Conservation (phyloP, 805 yeast genomes). For the Debaryomyces castellii region DNA sequence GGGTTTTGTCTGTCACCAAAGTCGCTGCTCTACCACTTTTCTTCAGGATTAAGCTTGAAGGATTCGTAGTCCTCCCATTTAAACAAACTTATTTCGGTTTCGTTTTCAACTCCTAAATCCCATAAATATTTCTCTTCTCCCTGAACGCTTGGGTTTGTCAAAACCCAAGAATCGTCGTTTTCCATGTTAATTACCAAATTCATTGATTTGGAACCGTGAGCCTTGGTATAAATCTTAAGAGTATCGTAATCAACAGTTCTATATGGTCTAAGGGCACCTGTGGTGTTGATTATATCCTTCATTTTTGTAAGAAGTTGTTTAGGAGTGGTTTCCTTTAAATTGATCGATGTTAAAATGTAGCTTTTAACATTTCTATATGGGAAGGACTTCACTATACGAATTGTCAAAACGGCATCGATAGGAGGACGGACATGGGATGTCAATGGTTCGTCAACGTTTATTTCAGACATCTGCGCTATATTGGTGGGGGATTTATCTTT, state of each 20-base stretch:
- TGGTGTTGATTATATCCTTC: conserved; percentile 44
- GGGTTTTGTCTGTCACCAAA: too few species aligned
- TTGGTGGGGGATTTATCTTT: too few species aligned
- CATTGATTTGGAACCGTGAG: conserved; percentile 92
- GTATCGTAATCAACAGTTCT: conserved; percentile 73
- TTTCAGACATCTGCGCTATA: conserved; percentile 1
- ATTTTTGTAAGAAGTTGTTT: conserved; percentile 57
- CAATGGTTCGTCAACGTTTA: conserved; percentile 60
- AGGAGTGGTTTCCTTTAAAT: conserved; percentile 69
- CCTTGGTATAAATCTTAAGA: conserved; percentile 86
- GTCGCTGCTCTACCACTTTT: conserved; percentile 86
- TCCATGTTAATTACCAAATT: conserved; percentile 89
- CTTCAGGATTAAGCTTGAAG: conserved; percentile 81
- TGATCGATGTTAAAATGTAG: conserved; percentile 64
- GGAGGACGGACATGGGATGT: conserved; percentile 77
- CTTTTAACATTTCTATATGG: conserved; percentile 87
- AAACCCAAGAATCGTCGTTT: conserved; percentile 70
- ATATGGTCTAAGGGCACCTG: conserved; percentile 78
- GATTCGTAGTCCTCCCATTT: conserved; percentile 63
- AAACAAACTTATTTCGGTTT: conserved; percentile 87
- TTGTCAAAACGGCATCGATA: conserved; percentile 73
- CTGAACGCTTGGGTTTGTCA: conserved; percentile 17
- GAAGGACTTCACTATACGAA: conserved; percentile 87
- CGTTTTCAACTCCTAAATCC: conserved; percentile 62
- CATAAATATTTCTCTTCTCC: conserved; percentile 24